Base-by-base conservation (phyloP, 495 filamentous ascomycete genomes). In the Delitschia confertaspora region DNA sequence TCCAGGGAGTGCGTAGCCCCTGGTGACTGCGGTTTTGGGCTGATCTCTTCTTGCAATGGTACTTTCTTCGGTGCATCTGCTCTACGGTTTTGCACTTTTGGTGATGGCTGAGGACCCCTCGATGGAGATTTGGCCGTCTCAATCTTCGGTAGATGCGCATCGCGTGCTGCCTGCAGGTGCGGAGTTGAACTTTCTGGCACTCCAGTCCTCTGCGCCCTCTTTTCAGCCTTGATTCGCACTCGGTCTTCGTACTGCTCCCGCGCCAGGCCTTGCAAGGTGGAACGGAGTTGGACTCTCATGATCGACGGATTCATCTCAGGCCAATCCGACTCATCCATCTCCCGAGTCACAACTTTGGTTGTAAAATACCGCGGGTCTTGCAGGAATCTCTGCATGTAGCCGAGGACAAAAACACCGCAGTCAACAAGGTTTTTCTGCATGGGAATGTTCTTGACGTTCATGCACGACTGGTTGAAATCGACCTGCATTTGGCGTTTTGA, bases 351-450 rank as follows among this genome's bases (percentile, higher is more conserved):
- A 14, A 78, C 58, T 33, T 70, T 74, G n/a, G 49, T 53, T 16
- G 80, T 64, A 36, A 93, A 93, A 2, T 42, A 49, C 33, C 79
- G 73, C 3, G 86, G 87, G 38, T 80, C 55, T 37, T 74, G 62
- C 2, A 88, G 70, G 44, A 98, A 95, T 49, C 80, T 78, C 51
- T 84, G 75, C 19, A 91, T 60, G 49, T 96, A 98, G 3, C 76
- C 82, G 7, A 95, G 63, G 6, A 96, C 64, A 59, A 78, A 96
- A 1, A 95, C 60, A 2, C 91, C 91, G 58, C 91, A 98, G 60
- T 98, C 91, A 30, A 74, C 88, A 56, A 68, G 82, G 50, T 96
- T 98, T 10, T 75, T 65, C 61, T 98, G 91, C 38, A 75, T 57
- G 1, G 93, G 91, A 14, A 93, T 79, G 21, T 65, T 63, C 32